Percentiles rank a stretch among this genome's conserved stretches.
Conservation (phyloP, 2,329 filamentous ascomycete species). For the Cytospora schulzeri region DNA sequence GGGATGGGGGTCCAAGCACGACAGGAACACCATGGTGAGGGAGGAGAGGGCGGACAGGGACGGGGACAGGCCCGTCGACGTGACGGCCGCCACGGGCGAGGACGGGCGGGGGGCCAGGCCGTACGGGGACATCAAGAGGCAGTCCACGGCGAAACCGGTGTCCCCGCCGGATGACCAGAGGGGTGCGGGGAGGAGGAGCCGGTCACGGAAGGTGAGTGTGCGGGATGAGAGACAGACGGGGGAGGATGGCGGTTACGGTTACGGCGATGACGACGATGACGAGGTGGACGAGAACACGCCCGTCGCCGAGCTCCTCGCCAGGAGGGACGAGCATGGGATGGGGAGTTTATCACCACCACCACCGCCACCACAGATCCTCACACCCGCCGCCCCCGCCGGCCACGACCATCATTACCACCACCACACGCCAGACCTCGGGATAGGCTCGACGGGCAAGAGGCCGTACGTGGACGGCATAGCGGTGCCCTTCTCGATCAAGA, state of each 20-base stretch:
- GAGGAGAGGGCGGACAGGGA: conserved; percentile 50
- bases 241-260: too few relatives aligned
- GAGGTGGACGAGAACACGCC: conserved; percentile 41
- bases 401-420: too few relatives aligned
- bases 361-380: conserved; percentile 41
- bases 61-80: conserved; percentile 40
- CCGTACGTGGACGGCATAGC: conserved; percentile 70
- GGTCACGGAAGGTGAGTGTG: conserved; percentile 50
- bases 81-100: conserved; percentile 39
- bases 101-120: conserved; percentile 49
- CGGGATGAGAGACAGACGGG: conserved; percentile 54
- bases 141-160: conserved; percentile 36
- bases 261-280: conserved; percentile 20
- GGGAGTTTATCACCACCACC: conserved; percentile 10
- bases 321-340: conserved; percentile 44
- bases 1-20: conserved; percentile 85
- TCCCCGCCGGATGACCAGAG: conserved; percentile 31
- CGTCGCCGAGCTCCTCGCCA: conserved; percentile 47
- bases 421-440: conserved; percentile 50
- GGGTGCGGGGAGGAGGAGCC: too few relatives aligned
- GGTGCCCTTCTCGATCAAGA: conserved; percentile 70
- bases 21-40: conserved; percentile 69
- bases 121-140: conserved; percentile 44
- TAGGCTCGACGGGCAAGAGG: conserved; percentile 55
- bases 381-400: conserved; percentile 35